phyloP scores from a whole-genome alignment of 2,329 filamentous ascomycete genomes.

The Colletotrichum viniferum region DNA sequence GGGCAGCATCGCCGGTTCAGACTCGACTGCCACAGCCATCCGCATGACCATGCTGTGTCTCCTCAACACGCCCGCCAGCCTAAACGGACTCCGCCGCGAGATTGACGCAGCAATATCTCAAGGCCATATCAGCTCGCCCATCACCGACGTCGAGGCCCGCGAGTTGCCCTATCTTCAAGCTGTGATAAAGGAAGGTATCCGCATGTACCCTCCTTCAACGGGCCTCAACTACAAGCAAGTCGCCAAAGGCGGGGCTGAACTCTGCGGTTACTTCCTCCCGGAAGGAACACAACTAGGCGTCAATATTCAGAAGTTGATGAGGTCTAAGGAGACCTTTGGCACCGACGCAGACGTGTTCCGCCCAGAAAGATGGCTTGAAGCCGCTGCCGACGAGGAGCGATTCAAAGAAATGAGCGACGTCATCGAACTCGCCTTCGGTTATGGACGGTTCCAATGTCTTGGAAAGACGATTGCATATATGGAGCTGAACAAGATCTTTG shows the following conservation, averaged over 20 bases:
- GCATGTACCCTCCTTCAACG: slow-evolving; percentile 52
- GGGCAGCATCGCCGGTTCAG: slow-evolving; percentile 34
- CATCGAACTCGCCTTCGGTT: slow-evolving; percentile 46
- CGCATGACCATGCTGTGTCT: slow-evolving; percentile 56
- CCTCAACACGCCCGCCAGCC: slow-evolving; percentile 50
- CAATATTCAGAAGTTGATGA: slow-evolving; percentile 40
- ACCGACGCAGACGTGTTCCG: slow-evolving; percentile 47
- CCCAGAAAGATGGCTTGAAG: slow-evolving; percentile 53
- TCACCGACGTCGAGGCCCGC: slow-evolving; percentile 38
- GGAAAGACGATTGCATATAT: slow-evolving; percentile 48
- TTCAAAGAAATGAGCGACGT: slow-evolving; percentile 37
- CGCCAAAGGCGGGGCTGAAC: slow-evolving; percentile 39
- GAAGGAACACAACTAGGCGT: slow-evolving; percentile 43
- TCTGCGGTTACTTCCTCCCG: slow-evolving; percentile 39
- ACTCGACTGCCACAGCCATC: slow-evolving; percentile 38
- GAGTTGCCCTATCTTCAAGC: slow-evolving; percentile 51
- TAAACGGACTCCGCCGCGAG: slow-evolving; percentile 51
- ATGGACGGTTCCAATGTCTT: slow-evolving; percentile 47
- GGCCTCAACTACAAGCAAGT: slow-evolving; percentile 55
- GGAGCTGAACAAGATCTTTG: slow-evolving; percentile 47
- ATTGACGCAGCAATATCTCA: slow-evolving; percentile 37
- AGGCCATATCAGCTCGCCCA: slow-evolving; percentile 23
- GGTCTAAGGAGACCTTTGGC: slow-evolving; percentile 47
- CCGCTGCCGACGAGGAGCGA: slow-evolving; percentile 33
- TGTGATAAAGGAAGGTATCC: slow-evolving; percentile 55